Conservation (phyloP, 148 eudicot species). For the Silene conica region DNA sequence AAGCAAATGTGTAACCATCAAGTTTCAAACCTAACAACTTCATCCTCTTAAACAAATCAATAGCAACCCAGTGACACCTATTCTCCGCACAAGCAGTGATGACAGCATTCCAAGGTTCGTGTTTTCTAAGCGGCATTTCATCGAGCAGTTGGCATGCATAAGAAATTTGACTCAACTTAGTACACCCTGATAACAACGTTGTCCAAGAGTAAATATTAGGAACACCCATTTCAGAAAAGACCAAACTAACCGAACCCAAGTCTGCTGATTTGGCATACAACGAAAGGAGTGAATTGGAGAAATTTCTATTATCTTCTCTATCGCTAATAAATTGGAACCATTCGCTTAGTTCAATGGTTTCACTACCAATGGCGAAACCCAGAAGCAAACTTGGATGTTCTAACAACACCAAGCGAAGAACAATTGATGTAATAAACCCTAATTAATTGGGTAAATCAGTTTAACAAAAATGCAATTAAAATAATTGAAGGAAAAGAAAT, state of each 20-base stretch:
- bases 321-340: too few relatives aligned
- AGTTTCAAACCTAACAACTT: conserved; percentile 44
- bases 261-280: conserved; percentile 50
- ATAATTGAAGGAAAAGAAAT: too few relatives aligned
- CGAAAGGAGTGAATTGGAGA: too few relatives aligned
- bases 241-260: conserved; percentile 40
- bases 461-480: too few relatives aligned
- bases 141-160: conserved; percentile 57
- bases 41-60: conserved; percentile 59
- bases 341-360: too few relatives aligned
- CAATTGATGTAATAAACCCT: too few relatives aligned
- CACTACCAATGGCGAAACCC: too few relatives aligned
- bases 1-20: conserved; percentile 67
- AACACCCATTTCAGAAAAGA: conserved; percentile 41
- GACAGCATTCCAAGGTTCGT: conserved; percentile 70
- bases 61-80: too few relatives aligned
- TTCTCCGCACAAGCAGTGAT: conserved; percentile 51
- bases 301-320: too few relatives aligned
- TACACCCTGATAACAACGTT: conserved; percentile 57
- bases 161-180: conserved; percentile 51
- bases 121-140: conserved; percentile 46
- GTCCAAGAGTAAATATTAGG: conserved; percentile 89
- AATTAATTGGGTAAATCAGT: too few relatives aligned
- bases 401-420: too few relatives aligned
- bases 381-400: too few relatives aligned